Base-by-base conservation (phyloP, 371 early-diverging fungal genomes). In the Enterocytospora artemiae region DNA sequence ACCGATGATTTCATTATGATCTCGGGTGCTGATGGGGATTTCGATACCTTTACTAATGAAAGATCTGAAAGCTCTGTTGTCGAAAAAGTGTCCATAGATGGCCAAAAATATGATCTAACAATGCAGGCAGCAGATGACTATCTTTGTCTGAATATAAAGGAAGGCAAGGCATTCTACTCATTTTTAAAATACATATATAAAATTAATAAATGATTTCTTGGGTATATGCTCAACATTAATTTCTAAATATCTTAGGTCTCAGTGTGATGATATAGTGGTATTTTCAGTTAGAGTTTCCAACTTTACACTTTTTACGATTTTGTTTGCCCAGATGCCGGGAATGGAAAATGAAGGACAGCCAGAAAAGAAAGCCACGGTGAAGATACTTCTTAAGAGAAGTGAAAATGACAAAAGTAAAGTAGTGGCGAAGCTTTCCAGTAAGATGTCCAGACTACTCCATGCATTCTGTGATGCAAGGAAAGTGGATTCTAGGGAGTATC, bases 381-480 rank as follows among this genome's bases (percentile, higher is more conserved):
- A 69, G 20, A 56, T 74, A 4, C 52, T 52, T 3, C 18, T 74
- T 7, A 65, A 62, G 50, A 36, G 63, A 14, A 1, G 20, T 18
- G 64, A 65, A n/a, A 45, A 52, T 20, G 60, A 71, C 16, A 65
- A 63, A 49, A 49, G 57, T 22, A 43, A 14, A 20, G 69, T 71
- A 31, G 65, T 55, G 53, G 73, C 67, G 1, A 76, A 73, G 41
- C 27, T 20, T 30, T 33, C 12, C 24, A 57, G 54, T 37, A 52
- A 65, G 51, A 60, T 73, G 57, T 32, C 33, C 30, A 76, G 70
- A 59, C 43, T 76, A 49, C 55, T 76, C 1, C 49, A 69, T 4
- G 55, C 51, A 33, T 76, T 57, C 60, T 58, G 63, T 36, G 41
- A 62, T 0, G 37, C 33, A 37, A 57, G 34, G 20, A 59, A 59